These are phyloP conservation scores for Castanea mollissima DNA, from an alignment of 306 rosid species.

Conservation along the genomic window DNA sequence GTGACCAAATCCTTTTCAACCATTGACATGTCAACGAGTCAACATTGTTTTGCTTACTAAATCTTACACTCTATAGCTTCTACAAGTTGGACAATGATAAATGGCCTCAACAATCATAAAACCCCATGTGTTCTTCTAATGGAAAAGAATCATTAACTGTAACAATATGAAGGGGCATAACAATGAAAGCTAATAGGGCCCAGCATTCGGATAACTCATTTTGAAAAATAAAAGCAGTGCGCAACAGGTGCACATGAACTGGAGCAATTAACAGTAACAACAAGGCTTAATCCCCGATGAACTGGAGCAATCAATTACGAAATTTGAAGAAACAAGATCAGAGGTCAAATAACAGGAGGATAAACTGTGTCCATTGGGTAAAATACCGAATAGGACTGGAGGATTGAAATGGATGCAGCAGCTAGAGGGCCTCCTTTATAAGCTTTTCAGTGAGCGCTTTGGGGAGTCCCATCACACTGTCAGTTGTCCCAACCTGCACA, in stretches of 20 bases:
- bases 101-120: not conserved
- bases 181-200: not conserved
- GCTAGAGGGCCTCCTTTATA: conserved; percentile 60
- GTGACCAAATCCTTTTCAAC: no score
- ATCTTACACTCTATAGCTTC: not conserved
- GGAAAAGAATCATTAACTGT: not conserved
- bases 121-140: not conserved
- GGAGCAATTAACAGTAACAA: not conserved
- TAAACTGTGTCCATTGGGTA: conserved; percentile 8
- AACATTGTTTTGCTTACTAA: not conserved
- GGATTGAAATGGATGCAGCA: conserved; percentile 10
- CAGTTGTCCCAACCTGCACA: conserved; percentile 86
- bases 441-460: conserved; percentile 72
- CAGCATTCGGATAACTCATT: not conserved
- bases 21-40: no score
- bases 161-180: not conserved
- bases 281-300: not conserved
- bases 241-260: not conserved
- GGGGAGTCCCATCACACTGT: conserved; percentile 98
- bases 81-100: not conserved
- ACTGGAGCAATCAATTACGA: not conserved
- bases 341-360: conserved; percentile 6
- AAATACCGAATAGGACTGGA: conserved; percentile 10
- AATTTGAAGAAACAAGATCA: conserved; percentile 9
- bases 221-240: not conserved